Conservation (phyloP, 108 stramenopile species). For the Stephanodiscus triporus region DNA sequence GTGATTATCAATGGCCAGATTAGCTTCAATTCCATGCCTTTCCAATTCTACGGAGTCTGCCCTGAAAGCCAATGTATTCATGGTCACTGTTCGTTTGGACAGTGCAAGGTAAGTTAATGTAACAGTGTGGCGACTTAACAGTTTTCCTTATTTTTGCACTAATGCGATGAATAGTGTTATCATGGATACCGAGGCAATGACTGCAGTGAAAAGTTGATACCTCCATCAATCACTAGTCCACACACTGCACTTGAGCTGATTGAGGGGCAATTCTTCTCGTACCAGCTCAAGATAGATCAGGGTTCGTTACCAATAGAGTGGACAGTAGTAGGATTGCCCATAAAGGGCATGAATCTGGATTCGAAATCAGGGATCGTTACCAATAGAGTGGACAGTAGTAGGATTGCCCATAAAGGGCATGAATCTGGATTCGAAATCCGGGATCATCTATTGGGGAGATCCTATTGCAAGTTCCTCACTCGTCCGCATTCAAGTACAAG, state of each 20-base stretch:
- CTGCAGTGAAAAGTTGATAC: slow-evolving; percentile 24
- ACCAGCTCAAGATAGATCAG: slow-evolving; percentile 23
- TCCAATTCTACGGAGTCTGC: slow-evolving; percentile 27
- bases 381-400: slow-evolving; percentile 28
- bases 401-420: slow-evolving; percentile 16
- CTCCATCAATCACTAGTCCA: slow-evolving; percentile 21
- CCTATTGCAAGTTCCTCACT: slow-evolving; percentile 5
- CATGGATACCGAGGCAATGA: slow-evolving; percentile 5
- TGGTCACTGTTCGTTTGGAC: slow-evolving; percentile 40
- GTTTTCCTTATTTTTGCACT: not conserved
- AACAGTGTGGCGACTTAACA: not conserved
- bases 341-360: slow-evolving; percentile 16
- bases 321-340: slow-evolving; percentile 16
- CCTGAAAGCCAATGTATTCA: slow-evolving; percentile 27
- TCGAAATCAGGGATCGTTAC: too few species aligned
- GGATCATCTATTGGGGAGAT: slow-evolving; percentile 15
- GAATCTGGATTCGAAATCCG: slow-evolving; percentile 13
- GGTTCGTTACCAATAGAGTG: slow-evolving; percentile 31
- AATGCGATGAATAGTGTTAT: slow-evolving; percentile 4
- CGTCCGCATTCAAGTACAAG: slow-evolving; percentile 12
- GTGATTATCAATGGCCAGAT: slow-evolving; percentile 13
- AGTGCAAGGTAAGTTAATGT: slow-evolving; percentile 14
- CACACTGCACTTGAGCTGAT: slow-evolving; percentile 9
- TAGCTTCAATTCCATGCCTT: slow-evolving; percentile 35
- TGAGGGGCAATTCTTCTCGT: slow-evolving; percentile 17